Evolutionary conservation across 345 rosid genomes (phyloP).

Genomic region (Dovyalis caffra): DNA sequence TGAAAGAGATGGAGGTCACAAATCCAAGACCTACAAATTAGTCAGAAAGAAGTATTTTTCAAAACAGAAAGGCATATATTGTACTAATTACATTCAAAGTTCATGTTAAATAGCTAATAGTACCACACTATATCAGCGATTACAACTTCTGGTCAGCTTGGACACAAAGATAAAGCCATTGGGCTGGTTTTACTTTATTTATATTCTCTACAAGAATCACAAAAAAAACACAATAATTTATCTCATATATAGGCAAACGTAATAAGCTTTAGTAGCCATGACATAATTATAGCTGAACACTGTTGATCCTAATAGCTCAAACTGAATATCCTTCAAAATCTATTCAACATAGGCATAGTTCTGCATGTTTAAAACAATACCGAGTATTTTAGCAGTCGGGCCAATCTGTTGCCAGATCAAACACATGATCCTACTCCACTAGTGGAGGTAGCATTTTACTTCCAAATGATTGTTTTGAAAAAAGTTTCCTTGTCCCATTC

Average conservation of each 20-base stretch:
- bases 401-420: not conserved
- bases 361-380: not conserved
- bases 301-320: not conserved
- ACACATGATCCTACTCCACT: not conserved
- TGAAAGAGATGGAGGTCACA: constrained; percentile 69
- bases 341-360: not conserved
- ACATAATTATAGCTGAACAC: not conserved
- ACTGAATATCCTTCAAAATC: not conserved
- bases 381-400: not conserved
- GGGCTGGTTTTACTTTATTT: not conserved
- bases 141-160: not conserved
- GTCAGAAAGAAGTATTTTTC: not conserved
- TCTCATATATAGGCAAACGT: not conserved
- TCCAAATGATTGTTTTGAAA: not conserved
- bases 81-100: not conserved
- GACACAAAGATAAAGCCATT: not conserved
- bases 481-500: not conserved
- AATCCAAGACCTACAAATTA: constrained; percentile 61
- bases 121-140: not conserved
- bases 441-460: not conserved
- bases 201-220: not conserved
- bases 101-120: not conserved
- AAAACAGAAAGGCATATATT: not conserved
- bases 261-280: not conserved
- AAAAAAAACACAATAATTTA: too few species aligned